Base-by-base conservation (phyloP, 2,329 filamentous ascomycete genomes). In the Rhytidhysteron rufulum region DNA sequence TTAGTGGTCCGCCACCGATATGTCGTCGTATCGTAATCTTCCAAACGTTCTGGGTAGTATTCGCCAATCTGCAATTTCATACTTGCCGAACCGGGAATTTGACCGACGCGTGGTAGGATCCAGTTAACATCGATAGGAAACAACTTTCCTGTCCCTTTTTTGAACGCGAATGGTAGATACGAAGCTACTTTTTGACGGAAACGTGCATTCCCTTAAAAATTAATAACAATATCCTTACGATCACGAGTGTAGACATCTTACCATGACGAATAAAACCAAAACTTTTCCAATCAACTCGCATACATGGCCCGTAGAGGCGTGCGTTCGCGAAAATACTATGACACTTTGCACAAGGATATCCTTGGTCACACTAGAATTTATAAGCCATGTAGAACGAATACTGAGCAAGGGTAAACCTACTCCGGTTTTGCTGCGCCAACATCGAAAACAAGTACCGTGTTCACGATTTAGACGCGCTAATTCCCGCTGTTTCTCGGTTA, bases 381-480 rank as follows among this genome's bases (percentile, higher is more conserved):
- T 51, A 19, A 44, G 45, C 33, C 4, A 15, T 11, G 16, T 24
- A 15, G 22, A 24, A 10, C 10, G 22, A 16, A 15, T 17, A 4
- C 16, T 35, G 25, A 3, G 4, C 13, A 13, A 16, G 25, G 18
- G 9, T 13, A 38, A 16, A 42, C 55, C 20, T 55, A 62, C 59
- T 15, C 56, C 53, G 10, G 54, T 52, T 37, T 63, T 63, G 50
- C 62, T 64, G 29, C 64, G 56, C 36, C 55, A 57, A 42, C 62
- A 65, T 21, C 60, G 60, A 7, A 63, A 48, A 37, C 62, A 65
- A 30, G 52, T 53, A 4, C 51, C 47, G 35, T 56, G 58, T 10
- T 64, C 63, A 38, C 62, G 60, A 60, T 64, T 63, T 1, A 50
- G 51, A 24, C 57, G 51, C n/a, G 60, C 61, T 41, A 63, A 60